Conservation (phyloP, 129 eudicot genomes). For the Chrysanthemum lavandulifolium region DNA sequence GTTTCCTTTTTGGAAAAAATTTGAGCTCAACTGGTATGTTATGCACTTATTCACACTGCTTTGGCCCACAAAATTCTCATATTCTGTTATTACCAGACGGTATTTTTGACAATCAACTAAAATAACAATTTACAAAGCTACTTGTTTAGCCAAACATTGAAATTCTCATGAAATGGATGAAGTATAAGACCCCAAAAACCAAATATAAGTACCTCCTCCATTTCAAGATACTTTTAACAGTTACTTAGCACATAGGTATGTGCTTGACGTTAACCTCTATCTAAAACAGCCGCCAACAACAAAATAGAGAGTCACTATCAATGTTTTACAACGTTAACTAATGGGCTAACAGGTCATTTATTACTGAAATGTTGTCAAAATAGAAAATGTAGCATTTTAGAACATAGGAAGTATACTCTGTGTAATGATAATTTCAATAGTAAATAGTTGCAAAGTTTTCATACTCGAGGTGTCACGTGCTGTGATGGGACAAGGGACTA, state of each 20-base stretch:
- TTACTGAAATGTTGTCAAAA: not conserved
- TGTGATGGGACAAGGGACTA: slow-evolving; percentile 95
- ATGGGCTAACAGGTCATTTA: not conserved
- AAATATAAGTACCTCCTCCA: not conserved
- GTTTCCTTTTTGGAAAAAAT: too few relatives aligned
- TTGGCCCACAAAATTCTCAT: not conserved
- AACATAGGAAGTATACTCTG: not conserved
- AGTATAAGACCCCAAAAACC: not conserved
- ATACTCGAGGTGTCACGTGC: slow-evolving; percentile 53
- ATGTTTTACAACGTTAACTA: not conserved
- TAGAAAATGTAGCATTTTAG: not conserved
- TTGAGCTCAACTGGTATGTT: not conserved
- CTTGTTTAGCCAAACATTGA: not conserved
- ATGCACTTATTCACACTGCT: not conserved
- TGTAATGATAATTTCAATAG: slow-evolving; percentile 16
- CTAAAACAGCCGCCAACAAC: not conserved
- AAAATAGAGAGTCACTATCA: not conserved
- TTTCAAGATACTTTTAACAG: not conserved
- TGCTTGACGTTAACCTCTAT: not conserved
- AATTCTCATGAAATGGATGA: not conserved
- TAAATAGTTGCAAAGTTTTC: not conserved
- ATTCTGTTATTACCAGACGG: not conserved
- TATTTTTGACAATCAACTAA: not conserved
- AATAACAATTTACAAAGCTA: not conserved
- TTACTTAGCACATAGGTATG: slow-evolving; percentile 5